phyloP scores from a whole-genome alignment of 257 asterid species.

The Salvia hispanica region DNA sequence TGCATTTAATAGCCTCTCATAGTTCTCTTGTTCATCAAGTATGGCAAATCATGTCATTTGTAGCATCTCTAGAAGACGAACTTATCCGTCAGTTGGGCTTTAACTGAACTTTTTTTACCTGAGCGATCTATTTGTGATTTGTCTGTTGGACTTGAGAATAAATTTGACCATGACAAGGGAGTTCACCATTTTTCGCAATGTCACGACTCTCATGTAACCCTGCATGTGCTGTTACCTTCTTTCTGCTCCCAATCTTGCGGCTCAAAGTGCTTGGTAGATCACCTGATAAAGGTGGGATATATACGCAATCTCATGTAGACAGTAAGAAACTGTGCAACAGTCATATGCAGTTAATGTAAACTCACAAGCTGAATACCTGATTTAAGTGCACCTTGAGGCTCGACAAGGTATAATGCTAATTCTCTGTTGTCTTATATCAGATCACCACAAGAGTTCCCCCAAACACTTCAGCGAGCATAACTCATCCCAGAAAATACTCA shows the following conservation, averaged over 20 bases:
- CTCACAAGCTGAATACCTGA: constrained; percentile 5
- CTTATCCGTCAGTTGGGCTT: neutral
- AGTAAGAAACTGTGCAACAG: constrained; percentile 1
- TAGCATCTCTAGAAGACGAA: neutral
- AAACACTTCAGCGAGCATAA: constrained; percentile 48
- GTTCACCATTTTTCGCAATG: neutral
- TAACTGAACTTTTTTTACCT: neutral
- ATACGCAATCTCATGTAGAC: neutral
- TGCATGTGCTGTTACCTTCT: neutral
- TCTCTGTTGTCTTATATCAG: constrained; percentile 25
- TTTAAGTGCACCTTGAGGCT: neutral
- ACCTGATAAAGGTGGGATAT: neutral
- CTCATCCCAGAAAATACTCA: constrained; percentile 26
- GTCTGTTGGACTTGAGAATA: neutral
- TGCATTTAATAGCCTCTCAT: constrained; percentile 11
- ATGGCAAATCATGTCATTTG: constrained; percentile 26
- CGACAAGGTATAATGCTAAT: neutral
- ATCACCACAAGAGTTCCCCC: constrained; percentile 54
- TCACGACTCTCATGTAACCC: neutral
- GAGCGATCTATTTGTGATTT: neutral
- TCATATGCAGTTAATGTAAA: neutral
- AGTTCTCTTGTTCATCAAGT: constrained; percentile 9
- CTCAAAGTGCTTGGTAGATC: neutral
- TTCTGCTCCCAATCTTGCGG: neutral
- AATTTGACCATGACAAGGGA: neutral